phyloP scores from a whole-genome alignment of 2,329 filamentous ascomycete genomes.

The Blastomyces parvus region DNA sequence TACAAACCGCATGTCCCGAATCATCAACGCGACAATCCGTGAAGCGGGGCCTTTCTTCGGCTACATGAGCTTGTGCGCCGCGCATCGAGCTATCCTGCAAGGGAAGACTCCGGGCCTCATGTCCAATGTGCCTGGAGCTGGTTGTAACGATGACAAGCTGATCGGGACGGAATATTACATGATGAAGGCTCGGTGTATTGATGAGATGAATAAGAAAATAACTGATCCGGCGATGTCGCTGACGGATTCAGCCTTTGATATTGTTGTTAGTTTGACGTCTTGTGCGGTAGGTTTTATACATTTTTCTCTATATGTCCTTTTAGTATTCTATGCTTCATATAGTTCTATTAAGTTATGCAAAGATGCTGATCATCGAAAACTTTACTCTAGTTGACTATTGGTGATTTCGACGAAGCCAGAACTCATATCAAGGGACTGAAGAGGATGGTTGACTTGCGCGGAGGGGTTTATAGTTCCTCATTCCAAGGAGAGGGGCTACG shows the following conservation, averaged over 20 bases:
- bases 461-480: constrained; percentile 23
- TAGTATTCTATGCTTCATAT: neutral
- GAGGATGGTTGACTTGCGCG: constrained; percentile 31
- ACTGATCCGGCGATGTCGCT: constrained; percentile 21
- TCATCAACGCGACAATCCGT: constrained; percentile 27
- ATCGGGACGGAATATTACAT: constrained; percentile 31
- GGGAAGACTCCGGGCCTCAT: constrained; percentile 20
- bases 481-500: constrained; percentile 19
- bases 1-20: constrained; percentile 22
- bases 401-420: constrained; percentile 30
- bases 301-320: neutral
- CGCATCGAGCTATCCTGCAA: constrained; percentile 29
- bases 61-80: constrained; percentile 32
- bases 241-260: constrained; percentile 29
- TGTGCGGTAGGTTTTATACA: constrained; percentile 24
- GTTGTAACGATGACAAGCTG: constrained; percentile 17
- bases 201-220: constrained; percentile 27
- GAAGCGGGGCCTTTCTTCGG: constrained; percentile 32
- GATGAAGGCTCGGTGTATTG: constrained; percentile 31
- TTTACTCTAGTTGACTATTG: constrained; percentile 26
- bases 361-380: neutral
- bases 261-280: constrained; percentile 31
- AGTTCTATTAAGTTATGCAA: neutral
- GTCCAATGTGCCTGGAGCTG: neutral
- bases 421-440: constrained; percentile 33